These are phyloP conservation scores for Alternaria dauci DNA, from an alignment of 2,329 filamentous ascomycete species.

Conservation along the genomic window DNA sequence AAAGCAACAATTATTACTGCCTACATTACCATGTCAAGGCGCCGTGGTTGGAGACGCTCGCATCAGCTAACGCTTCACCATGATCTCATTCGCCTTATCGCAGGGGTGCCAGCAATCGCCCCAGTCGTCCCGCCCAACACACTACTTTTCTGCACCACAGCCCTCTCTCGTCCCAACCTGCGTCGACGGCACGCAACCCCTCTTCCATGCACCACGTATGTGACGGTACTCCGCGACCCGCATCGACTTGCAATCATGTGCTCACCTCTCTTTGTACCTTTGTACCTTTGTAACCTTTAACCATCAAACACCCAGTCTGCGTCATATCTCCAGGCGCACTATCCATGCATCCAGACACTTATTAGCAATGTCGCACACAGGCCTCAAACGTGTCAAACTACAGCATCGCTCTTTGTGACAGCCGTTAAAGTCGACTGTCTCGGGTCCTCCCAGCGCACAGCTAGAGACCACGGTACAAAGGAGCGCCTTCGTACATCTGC, in stretches of 20 bases:
- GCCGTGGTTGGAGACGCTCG: neutral
- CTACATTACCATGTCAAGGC: neutral
- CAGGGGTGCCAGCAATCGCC: conserved; percentile 3
- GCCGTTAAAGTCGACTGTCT: neutral
- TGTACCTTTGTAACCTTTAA: too few relatives aligned
- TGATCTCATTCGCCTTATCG: conserved; percentile 15
- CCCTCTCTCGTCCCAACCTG: conserved; percentile 13
- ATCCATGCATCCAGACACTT: neutral
- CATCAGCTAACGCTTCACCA: conserved; percentile 5
- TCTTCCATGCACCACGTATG: conserved; percentile 21
- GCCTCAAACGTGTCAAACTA: neutral
- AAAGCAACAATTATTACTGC: neutral
- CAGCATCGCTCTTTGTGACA: neutral
- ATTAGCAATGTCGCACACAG: neutral
- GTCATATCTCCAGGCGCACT: neutral
- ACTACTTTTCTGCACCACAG: conserved; percentile 3
- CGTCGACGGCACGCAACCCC: conserved; percentile 15
- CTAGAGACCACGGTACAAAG: neutral
- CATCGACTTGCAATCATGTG: conserved; percentile 33
- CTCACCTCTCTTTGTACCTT: conserved; percentile 8
- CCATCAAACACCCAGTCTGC: neutral
- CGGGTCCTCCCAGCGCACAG: conserved; percentile 9
- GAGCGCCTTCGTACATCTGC: too few relatives aligned
- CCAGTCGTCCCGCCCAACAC: conserved; percentile 16
- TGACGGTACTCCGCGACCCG: conserved; percentile 19